A percentile compares a stretch with the other conserved stretches of the same genome.
Evolutionary conservation across 208 protist species (phyloP).

Genomic region (Trypanosoma melophagium): DNA sequence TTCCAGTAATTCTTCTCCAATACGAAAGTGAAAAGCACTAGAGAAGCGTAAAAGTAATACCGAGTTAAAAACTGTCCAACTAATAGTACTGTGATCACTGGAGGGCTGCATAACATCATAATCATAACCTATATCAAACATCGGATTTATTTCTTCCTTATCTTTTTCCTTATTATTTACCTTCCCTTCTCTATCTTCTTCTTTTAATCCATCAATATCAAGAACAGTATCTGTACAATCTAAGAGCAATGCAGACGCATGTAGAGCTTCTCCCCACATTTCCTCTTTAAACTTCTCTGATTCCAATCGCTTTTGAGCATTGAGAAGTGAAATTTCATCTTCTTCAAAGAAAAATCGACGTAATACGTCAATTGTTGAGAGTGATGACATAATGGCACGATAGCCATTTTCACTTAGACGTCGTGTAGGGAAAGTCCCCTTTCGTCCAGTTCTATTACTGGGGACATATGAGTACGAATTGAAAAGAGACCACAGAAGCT

Average conservation of each 20-base stretch:
- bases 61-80: constrained; percentile 10
- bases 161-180: neutral
- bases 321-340: constrained; percentile 15
- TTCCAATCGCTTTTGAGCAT: constrained; percentile 7
- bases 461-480: constrained; percentile 33
- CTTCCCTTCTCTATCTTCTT: neutral
- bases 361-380: constrained; percentile 13
- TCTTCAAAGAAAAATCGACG: constrained; percentile 11
- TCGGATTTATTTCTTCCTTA: neutral
- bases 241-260: neutral
- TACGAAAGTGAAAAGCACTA: constrained; percentile 1
- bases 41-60: constrained; percentile 10
- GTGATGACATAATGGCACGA: constrained; percentile 18
- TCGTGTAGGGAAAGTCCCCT: neutral
- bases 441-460: neutral
- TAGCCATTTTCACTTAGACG: constrained; percentile 24
- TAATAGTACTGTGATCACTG: constrained; percentile 3
- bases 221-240: neutral
- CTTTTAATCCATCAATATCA: neutral
- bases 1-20: neutral
- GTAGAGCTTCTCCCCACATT: constrained; percentile 17
- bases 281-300: constrained; percentile 22
- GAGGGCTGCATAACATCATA: constrained; percentile 8
- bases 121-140: constrained; percentile 3
- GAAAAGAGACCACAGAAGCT: constrained; percentile 51